Percentiles rank a stretch among this genome's conserved stretches.
phyloP scores from a whole-genome alignment of 176 grass and related monocot genomes.

The Oryza glaberrima region DNA sequence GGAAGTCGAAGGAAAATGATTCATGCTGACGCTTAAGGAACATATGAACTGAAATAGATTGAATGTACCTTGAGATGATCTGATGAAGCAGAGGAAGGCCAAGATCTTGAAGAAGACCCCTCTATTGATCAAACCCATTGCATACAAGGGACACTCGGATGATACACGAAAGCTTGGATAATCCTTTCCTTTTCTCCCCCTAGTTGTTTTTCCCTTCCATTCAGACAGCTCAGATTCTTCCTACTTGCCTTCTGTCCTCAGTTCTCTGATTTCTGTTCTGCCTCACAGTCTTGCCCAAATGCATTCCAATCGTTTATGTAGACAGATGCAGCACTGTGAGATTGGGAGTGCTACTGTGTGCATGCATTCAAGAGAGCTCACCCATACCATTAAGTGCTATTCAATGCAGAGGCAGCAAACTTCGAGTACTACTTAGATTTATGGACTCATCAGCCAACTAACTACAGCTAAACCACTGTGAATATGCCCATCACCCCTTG shows the following conservation, averaged over 20 bases:
- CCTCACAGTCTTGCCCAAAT: conserved; percentile 29
- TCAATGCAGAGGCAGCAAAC: conserved; percentile 40
- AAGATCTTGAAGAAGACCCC: conserved; percentile 48
- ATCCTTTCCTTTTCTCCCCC: neutral
- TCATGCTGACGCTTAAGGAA: conserved; percentile 26
- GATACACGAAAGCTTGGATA: neutral
- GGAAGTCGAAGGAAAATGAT: conserved; percentile 1
- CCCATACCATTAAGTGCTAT: conserved; percentile 47
- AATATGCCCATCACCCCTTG: conserved; percentile 21
- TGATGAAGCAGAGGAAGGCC: conserved; percentile 50
- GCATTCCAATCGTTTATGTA: conserved; percentile 49
- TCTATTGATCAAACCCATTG: conserved; percentile 58
- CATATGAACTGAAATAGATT: conserved; percentile 7
- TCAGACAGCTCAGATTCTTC: conserved; percentile 37
- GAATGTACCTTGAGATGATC: conserved; percentile 59
- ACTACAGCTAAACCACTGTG: conserved; percentile 40
- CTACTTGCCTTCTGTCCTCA: conserved; percentile 36
- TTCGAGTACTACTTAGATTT: conserved; percentile 41
- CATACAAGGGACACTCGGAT: neutral
- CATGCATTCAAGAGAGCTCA: conserved; percentile 40
- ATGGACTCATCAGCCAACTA: conserved; percentile 59
- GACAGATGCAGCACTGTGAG: conserved; percentile 17
- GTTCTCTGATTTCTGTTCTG: conserved; percentile 1
- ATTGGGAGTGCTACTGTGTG: conserved; percentile 2
- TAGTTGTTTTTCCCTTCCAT: conserved; percentile 21